Evolutionary conservation across 495 filamentous ascomycete species (phyloP).

Genomic region (Darksidea phi): DNA sequence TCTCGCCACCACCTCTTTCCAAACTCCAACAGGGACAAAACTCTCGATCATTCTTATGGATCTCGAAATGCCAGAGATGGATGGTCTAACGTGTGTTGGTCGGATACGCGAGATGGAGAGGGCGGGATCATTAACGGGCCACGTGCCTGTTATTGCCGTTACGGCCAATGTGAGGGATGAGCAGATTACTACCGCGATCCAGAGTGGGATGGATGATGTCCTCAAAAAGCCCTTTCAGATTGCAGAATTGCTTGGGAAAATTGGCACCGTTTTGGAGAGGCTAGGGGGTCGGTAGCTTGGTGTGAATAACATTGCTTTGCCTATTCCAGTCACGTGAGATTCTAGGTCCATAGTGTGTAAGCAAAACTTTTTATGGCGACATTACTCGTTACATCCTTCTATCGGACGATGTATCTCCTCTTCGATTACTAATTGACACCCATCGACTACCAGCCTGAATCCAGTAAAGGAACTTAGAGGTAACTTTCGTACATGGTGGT

Average conservation of each 20-base stretch:
- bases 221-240: conserved; percentile 13
- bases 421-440: no score
- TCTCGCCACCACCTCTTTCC: conserved; percentile 20
- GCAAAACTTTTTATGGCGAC: no score
- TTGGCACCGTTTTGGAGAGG: neutral
- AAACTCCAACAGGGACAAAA: neutral
- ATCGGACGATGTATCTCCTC: no score
- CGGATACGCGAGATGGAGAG: conserved; percentile 36
- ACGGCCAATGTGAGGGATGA: conserved; percentile 41
- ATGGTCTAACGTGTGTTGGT: conserved; percentile 36
- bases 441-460: no score
- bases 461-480: no score
- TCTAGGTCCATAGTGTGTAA: no score
- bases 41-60: conserved; percentile 33
- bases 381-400: no score
- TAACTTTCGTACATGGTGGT: no score
- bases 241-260: conserved; percentile 7
- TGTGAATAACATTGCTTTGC: no score
- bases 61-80: conserved; percentile 35
- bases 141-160: conserved; percentile 38
- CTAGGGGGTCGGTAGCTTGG: neutral
- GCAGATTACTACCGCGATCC: conserved; percentile 33
- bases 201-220: conserved; percentile 35
- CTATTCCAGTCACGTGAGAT: no score
- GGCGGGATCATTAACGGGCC: conserved; percentile 27